A percentile compares a stretch with the other conserved stretches of the same genome.
These are phyloP conservation scores for Wallacemonas sp. DNA, from an alignment of 208 protist genomes.

Conservation along the genomic window DNA sequence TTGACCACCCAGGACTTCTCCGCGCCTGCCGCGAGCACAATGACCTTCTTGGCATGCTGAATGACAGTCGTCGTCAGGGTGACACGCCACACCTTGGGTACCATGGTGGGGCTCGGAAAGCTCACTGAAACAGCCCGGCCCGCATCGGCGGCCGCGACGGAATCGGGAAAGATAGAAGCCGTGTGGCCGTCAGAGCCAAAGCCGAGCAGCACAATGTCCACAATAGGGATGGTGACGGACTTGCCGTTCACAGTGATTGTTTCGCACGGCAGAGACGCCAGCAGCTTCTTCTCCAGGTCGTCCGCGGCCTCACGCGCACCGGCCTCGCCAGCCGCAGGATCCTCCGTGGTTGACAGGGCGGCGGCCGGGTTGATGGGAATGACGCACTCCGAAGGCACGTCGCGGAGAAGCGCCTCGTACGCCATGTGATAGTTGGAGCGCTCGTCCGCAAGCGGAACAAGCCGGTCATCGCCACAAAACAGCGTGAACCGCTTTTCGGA, in stretches of 20 bases:
- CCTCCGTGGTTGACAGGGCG: conserved; percentile 30
- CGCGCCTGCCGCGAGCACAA: conserved; percentile 64
- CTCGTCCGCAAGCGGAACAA: conserved; percentile 45
- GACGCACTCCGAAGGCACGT: conserved; percentile 48
- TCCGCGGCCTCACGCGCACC: conserved; percentile 46
- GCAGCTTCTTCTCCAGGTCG: conserved; percentile 35
- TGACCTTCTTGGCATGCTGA: conserved; percentile 58
- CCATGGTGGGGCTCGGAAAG: conserved; percentile 78
- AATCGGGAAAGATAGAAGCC: conserved; percentile 81
- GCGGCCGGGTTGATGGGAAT: conserved; percentile 40
- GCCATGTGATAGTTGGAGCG: conserved; percentile 79
- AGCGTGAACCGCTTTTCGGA: conserved; percentile 27
- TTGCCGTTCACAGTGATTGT: conserved; percentile 14
- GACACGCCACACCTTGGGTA: conserved; percentile 80
- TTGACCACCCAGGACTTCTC: conserved; percentile 77
- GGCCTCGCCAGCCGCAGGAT: conserved; percentile 26
- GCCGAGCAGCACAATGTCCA: conserved; percentile 82
- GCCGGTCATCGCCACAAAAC: conserved; percentile 78
- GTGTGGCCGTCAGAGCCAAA: conserved; percentile 85
- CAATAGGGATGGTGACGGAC: conserved; percentile 30
- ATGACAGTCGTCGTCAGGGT: conserved; percentile 73
- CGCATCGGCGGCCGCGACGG: conserved; percentile 42
- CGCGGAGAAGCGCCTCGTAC: conserved; percentile 45
- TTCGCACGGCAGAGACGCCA: conserved; percentile 20
- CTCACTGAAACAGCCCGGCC: conserved; percentile 42